Conservation (phyloP, 225 moss, liverwort and hornwort genomes). For the Pseudoscleropodium purum region DNA sequence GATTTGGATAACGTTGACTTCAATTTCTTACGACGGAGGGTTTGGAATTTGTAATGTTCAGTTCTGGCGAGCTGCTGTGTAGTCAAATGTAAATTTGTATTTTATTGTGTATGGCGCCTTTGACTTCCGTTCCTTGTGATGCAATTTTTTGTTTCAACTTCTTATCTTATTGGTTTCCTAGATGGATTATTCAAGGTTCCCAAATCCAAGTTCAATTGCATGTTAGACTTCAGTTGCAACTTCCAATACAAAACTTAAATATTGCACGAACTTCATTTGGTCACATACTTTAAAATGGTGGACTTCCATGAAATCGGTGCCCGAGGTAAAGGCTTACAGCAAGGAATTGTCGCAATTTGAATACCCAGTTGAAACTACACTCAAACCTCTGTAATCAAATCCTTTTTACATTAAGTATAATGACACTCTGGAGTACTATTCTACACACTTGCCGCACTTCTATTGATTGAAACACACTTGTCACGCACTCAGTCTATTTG, state of each 20-base stretch:
- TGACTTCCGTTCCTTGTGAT: not conserved
- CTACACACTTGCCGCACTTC: not conserved
- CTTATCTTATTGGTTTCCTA: no score
- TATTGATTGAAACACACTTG: not conserved
- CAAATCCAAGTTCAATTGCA: not conserved
- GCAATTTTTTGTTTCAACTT: not conserved
- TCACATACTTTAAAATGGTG: not conserved
- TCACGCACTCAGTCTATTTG: not conserved
- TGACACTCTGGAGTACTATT: not conserved
- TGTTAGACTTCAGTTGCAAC: not conserved
- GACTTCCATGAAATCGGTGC: not conserved
- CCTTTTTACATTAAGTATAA: no score
- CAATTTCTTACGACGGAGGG: not conserved
- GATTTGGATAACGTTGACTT: not conserved
- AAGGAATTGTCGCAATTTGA: not conserved
- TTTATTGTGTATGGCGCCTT: not conserved
- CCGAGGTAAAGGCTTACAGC: not conserved
- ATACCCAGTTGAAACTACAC: not conserved
- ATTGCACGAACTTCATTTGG: no score
- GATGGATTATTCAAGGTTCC: not conserved
- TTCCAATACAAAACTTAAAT: not conserved
- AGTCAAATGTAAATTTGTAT: not conserved
- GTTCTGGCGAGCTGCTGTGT: not conserved
- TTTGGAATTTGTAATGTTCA: not conserved
- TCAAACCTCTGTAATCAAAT: not conserved